These are phyloP conservation scores for Sclerotinia nivalis DNA, from an alignment of 2,329 filamentous ascomycete species.

Conservation along the genomic window DNA sequence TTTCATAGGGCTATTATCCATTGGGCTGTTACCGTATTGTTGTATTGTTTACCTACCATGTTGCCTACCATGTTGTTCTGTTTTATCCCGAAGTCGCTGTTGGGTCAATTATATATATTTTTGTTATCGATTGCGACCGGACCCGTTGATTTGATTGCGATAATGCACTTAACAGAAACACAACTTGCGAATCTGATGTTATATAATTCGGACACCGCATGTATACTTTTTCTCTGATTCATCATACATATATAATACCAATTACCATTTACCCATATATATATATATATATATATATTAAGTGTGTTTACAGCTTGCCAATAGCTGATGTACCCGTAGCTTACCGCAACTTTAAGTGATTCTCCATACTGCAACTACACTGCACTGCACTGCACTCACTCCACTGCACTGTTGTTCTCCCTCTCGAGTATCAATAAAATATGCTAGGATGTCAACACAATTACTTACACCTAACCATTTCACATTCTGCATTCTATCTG, in stretches of 20 bases:
- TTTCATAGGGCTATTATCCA: too few species aligned
- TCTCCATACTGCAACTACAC: background rate
- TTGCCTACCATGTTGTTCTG: too few species aligned
- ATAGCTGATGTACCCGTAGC: background rate
- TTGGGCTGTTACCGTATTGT: too few species aligned
- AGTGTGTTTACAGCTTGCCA: background rate
- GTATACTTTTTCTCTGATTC: background rate
- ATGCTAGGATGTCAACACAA: background rate
- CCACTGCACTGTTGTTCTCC: background rate
- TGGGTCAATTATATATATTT: too few species aligned
- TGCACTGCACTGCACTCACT: background rate
- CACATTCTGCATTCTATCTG: background rate
- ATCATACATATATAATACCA: background rate
- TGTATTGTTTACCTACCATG: too few species aligned
- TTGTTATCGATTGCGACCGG: background rate
- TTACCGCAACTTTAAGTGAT: slow-evolving; percentile 6
- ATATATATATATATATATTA: background rate
- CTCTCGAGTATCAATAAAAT: background rate
- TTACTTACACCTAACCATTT: background rate
- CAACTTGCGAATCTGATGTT: background rate
- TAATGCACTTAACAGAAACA: background rate
- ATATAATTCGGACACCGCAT: background rate
- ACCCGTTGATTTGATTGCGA: background rate
- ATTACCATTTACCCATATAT: too few species aligned
- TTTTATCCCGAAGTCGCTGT: too few species aligned